These are phyloP conservation scores for Pseudocercospora fijiensis DNA, from an alignment of 2,329 filamentous ascomycete genomes.

Conservation along the genomic window DNA sequence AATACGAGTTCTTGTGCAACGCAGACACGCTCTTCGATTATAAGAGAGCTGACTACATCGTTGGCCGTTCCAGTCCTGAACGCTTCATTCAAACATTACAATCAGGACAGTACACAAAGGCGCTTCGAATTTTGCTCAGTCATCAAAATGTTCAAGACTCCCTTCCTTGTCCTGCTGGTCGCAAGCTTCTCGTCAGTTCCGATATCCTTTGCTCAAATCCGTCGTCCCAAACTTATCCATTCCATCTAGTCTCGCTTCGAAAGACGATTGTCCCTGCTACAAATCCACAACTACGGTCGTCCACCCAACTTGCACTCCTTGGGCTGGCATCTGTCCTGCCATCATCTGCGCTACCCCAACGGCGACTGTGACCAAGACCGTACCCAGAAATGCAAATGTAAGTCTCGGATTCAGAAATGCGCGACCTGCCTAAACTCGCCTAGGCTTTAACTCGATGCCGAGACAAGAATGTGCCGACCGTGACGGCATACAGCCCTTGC, in stretches of 20 bases:
- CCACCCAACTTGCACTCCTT: conserved; percentile 15
- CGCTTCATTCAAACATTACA: background rate
- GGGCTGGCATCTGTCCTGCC: conserved; percentile 11
- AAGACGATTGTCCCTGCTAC: conserved; percentile 12
- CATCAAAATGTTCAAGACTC: conserved; percentile 2
- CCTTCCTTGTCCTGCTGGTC: background rate
- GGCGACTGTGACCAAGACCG: conserved; percentile 12
- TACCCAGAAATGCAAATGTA: background rate
- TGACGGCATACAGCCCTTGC: conserved; percentile 5
- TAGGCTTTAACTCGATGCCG: background rate
- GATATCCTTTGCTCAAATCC: background rate
- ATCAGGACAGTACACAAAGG: background rate
- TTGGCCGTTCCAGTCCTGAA: background rate
- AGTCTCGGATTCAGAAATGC: background rate
- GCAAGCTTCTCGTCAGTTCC: background rate
- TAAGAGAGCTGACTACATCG: background rate
- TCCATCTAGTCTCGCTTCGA: background rate
- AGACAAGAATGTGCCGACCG: conserved; percentile 14
- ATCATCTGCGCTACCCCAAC: conserved; percentile 15
- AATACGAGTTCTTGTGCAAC: background rate
- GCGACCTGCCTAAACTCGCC: background rate
- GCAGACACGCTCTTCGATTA: background rate
- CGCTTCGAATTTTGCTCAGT: background rate
- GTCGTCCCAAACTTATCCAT: background rate
- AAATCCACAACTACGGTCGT: conserved; percentile 15